These are phyloP conservation scores for Capsicum chinense DNA, from an alignment of 257 asterid species.

Conservation along the genomic window DNA sequence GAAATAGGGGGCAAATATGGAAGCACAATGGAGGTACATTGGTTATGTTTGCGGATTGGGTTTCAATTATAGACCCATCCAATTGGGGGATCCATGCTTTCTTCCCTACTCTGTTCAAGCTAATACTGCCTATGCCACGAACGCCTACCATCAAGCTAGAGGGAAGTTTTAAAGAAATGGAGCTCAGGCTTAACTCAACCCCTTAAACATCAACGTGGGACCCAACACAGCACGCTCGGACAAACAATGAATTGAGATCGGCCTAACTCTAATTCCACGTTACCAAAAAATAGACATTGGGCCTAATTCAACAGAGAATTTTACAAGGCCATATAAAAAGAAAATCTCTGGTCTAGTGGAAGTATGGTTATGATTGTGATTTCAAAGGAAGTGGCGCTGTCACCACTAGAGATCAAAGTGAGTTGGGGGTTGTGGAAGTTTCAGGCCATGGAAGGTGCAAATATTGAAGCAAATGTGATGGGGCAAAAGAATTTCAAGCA, in stretches of 20 bases:
- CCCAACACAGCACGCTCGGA: background rate
- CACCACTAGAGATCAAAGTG: conserved; percentile 51
- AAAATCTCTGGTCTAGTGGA: no score
- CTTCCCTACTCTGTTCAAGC: conserved; percentile 48
- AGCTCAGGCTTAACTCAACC: background rate
- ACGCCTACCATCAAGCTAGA: conserved; percentile 35
- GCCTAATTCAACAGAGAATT: no score
- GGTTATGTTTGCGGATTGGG: conserved; percentile 56
- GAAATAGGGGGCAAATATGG: conserved; percentile 38
- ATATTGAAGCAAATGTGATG: conserved; percentile 26
- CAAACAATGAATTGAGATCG: no score
- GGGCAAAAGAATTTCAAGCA: background rate
- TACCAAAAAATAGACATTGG: no score
- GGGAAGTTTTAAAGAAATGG: background rate
- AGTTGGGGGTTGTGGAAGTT: background rate
- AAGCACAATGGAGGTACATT: conserved; percentile 46
- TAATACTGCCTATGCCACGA: conserved; percentile 57
- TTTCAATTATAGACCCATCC: conserved; percentile 46
- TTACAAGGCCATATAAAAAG: no score
- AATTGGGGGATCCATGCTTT: conserved; percentile 48
- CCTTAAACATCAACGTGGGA: background rate
- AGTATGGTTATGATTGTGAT: conserved; percentile 44
- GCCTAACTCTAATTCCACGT: no score
- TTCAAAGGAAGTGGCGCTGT: conserved; percentile 43
- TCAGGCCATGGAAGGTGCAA: conserved; percentile 55